Evolutionary conservation across 352 stramenopile species (phyloP).

Genomic region (Pythium chondricola): DNA sequence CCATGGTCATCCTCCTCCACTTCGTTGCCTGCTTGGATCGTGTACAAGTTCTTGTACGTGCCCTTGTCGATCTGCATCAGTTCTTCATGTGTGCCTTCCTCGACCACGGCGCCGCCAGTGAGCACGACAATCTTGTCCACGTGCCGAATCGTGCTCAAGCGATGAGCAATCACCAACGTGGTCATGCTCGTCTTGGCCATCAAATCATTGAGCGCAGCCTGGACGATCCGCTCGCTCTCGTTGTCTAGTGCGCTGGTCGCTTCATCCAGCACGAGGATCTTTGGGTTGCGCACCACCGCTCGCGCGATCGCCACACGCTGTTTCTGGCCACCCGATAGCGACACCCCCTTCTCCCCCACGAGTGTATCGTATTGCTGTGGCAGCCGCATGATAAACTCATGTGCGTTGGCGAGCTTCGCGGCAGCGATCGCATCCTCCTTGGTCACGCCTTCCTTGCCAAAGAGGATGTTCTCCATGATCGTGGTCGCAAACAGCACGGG

Average conservation of each 20-base stretch:
- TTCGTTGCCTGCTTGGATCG: slow-evolving; percentile 21
- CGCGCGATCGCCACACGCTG: slow-evolving; percentile 55
- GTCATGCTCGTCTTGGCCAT: slow-evolving; percentile 56
- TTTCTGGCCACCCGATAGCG: slow-evolving; percentile 69
- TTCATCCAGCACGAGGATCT: slow-evolving; percentile 55
- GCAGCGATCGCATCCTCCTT: slow-evolving; percentile 5
- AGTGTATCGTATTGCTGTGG: slow-evolving; percentile 41
- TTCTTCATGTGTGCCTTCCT: slow-evolving; percentile 39
- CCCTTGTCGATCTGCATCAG: slow-evolving; percentile 48
- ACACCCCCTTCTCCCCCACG: slow-evolving; percentile 65
- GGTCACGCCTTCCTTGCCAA: slow-evolving; percentile 2
- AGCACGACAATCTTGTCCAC: slow-evolving; percentile 62
- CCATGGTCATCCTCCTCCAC: slow-evolving; percentile 19
- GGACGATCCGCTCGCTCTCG: slow-evolving; percentile 74
- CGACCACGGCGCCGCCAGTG: slow-evolving; percentile 29
- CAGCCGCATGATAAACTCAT: slow-evolving; percentile 28
- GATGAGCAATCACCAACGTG: slow-evolving; percentile 91
- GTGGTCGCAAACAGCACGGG: slow-evolving; percentile 76
- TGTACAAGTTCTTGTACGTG: slow-evolving; percentile 30
- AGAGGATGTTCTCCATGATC: slow-evolving; percentile 81
- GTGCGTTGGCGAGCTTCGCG: slow-evolving; percentile 16
- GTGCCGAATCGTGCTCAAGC: slow-evolving; percentile 67
- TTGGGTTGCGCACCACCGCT: slow-evolving; percentile 36
- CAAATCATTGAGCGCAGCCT: slow-evolving; percentile 54
- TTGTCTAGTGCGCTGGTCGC: slow-evolving; percentile 60